phyloP scores from a whole-genome alignment of 768 basidiomycete genomes.

The Cystofilobasidium capitatum region DNA sequence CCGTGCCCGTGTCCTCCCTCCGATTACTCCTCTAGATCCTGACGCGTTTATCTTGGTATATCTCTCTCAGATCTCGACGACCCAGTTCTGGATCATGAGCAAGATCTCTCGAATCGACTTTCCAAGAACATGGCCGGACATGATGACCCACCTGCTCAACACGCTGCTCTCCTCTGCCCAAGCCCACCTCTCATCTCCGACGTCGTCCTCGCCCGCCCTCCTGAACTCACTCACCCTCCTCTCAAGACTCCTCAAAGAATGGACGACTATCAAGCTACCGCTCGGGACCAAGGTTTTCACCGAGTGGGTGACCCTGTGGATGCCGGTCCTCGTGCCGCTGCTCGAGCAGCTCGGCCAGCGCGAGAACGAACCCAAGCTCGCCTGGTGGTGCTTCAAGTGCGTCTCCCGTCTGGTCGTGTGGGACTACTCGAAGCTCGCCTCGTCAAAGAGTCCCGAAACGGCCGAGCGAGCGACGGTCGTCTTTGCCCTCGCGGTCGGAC shows the following conservation, averaged over 20 bases:
- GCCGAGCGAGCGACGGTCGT: neutral
- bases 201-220: neutral
- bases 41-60: neutral
- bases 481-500: neutral
- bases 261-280: constrained; percentile 16
- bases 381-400: constrained; percentile 20
- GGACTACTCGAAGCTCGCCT: constrained; percentile 6
- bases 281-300: constrained; percentile 14
- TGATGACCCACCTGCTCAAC: constrained; percentile 6
- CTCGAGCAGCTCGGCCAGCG: neutral
- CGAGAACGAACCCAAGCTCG: constrained; percentile 7
- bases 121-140: constrained; percentile 14
- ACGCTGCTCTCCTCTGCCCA: constrained; percentile 8
- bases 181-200: constrained; percentile 4
- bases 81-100: constrained; percentile 18
- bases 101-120: constrained; percentile 17
- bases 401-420: constrained; percentile 11
- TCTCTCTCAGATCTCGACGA: neutral
- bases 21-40: neutral
- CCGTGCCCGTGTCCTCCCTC: neutral
- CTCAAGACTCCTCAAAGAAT: constrained; percentile 20
- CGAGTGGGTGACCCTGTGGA: neutral
- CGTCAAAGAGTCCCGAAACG: neutral
- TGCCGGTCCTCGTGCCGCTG: constrained; percentile 10
- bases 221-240: constrained; percentile 14